Conservation (phyloP, 108 stramenopile species). For the Nitzschia sp. region DNA sequence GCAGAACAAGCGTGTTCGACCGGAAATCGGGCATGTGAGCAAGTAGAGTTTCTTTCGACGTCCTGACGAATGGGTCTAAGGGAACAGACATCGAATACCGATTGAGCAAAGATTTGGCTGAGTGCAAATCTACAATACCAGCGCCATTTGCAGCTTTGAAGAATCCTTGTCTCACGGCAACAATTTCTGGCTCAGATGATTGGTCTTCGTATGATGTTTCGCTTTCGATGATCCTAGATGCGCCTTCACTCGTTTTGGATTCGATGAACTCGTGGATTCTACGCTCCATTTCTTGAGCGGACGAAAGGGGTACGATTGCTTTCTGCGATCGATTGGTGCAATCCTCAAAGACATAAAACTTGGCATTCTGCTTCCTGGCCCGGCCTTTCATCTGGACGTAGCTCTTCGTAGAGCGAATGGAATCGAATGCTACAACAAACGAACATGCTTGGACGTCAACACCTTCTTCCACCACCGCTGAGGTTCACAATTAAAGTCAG, state of each 20-base stretch:
- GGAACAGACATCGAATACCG: slow-evolving; percentile 59
- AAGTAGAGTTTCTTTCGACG: slow-evolving; percentile 30
- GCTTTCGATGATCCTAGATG: background rate
- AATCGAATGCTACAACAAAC: slow-evolving; percentile 59
- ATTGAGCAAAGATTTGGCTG: slow-evolving; percentile 58
- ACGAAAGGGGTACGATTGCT: slow-evolving; percentile 18
- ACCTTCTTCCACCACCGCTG: slow-evolving; percentile 66
- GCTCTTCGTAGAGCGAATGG: slow-evolving; percentile 40
- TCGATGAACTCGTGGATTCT: slow-evolving; percentile 47
- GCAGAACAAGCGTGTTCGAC: slow-evolving; percentile 35
- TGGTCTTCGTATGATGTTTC: background rate
- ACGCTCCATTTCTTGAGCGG: slow-evolving; percentile 34
- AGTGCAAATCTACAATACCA: slow-evolving; percentile 44
- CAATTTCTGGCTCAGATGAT: slow-evolving; percentile 23
- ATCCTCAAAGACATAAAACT: slow-evolving; percentile 57
- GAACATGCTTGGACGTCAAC: slow-evolving; percentile 71
- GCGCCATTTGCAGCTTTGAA: slow-evolving; percentile 30
- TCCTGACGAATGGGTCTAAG: slow-evolving; percentile 43
- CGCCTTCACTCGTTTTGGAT: background rate
- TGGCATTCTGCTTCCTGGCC: slow-evolving; percentile 53
- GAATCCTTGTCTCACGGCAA: slow-evolving; percentile 34
- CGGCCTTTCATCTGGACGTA: slow-evolving; percentile 80
- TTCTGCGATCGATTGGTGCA: background rate
- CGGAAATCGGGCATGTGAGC: slow-evolving; percentile 55
- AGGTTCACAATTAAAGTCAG: too few relatives aligned